Evolutionary conservation across 768 basidiomycete genomes (phyloP).

Genomic region (Cantharellus anzutake): DNA sequence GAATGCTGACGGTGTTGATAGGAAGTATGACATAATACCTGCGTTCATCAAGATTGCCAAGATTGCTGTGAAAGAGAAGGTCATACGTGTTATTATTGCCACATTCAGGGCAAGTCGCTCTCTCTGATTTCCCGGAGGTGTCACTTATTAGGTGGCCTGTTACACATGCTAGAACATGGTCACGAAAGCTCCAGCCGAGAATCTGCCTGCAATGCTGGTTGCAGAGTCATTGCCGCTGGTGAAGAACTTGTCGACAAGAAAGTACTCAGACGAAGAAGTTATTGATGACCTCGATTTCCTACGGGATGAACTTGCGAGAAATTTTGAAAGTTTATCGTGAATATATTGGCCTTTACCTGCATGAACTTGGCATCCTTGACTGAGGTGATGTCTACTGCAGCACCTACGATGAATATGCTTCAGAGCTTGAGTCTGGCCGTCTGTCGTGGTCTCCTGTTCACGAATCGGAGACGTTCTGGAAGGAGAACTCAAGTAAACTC

Average conservation of each 20-base stretch:
- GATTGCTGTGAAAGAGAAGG: slow-evolving; percentile 88
- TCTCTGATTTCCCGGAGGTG: not conserved
- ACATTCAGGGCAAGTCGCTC: slow-evolving; percentile 51
- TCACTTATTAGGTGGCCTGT: not conserved
- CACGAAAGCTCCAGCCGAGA: slow-evolving; percentile 68
- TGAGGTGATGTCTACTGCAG: slow-evolving; percentile 21
- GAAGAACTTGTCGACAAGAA: slow-evolving; percentile 63
- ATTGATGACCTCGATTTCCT: slow-evolving; percentile 81
- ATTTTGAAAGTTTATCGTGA: slow-evolving; percentile 82
- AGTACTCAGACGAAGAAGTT: slow-evolving; percentile 92
- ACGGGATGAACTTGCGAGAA: slow-evolving; percentile 61
- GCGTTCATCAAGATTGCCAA: slow-evolving; percentile 70
- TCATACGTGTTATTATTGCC: slow-evolving; percentile 80
- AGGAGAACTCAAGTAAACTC: slow-evolving; percentile 73
- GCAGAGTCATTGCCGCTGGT: slow-evolving; percentile 71
- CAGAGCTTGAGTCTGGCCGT: slow-evolving; percentile 77
- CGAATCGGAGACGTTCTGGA: slow-evolving; percentile 95
- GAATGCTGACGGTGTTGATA: slow-evolving; percentile 14
- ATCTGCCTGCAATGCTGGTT: slow-evolving; percentile 85
- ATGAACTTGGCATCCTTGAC: not conserved
- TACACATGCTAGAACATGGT: slow-evolving; percentile 54
- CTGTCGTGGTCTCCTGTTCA: slow-evolving; percentile 93
- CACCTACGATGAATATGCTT: slow-evolving; percentile 91
- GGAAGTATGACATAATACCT: slow-evolving; percentile 80
- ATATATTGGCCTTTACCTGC: slow-evolving; percentile 14